Percentiles rank a stretch among this genome's conserved stretches.
Conservation (phyloP, 176 grass and related monocot species). For the Paspalum notatum region DNA sequence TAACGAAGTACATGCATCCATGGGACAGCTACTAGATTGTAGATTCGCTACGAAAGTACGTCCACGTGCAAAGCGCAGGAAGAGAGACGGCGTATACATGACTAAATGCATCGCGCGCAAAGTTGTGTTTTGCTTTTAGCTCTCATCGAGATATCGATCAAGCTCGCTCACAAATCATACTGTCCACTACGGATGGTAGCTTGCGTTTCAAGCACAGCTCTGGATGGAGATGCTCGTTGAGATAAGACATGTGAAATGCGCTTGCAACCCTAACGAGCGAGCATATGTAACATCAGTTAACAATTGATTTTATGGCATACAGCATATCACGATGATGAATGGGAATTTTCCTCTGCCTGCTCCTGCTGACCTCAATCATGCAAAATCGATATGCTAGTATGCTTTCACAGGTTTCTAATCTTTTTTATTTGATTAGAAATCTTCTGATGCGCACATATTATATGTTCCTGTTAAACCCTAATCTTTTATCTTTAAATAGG, state of each 20-base stretch:
- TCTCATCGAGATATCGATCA: slow-evolving; percentile 18
- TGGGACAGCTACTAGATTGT: background rate
- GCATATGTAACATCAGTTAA: background rate
- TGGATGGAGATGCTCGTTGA: slow-evolving; percentile 53
- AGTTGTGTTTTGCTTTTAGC: slow-evolving; percentile 49
- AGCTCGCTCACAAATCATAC: slow-evolving; percentile 37
- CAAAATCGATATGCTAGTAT: too few species aligned
- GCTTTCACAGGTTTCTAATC: too few species aligned
- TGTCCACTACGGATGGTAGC: slow-evolving; percentile 61
- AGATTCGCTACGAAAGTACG: slow-evolving; percentile 36
- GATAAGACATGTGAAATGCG: slow-evolving; percentile 23
- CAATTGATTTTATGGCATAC: background rate
- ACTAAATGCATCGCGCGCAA: slow-evolving; percentile 34
- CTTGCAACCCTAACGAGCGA: background rate
- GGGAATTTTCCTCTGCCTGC: too few species aligned
- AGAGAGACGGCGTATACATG: background rate
- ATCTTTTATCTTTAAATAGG: too few species aligned
- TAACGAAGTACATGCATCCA: background rate
- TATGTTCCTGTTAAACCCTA: too few species aligned
- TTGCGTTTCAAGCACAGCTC: slow-evolving; percentile 66
- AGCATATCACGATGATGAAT: too few species aligned
- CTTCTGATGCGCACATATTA: too few species aligned
- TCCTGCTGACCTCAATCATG: too few species aligned
- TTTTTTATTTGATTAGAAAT: too few species aligned
- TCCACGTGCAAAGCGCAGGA: slow-evolving; percentile 24